Base-by-base conservation (phyloP, 768 basidiomycete species). In the Mycena chlorophos region DNA sequence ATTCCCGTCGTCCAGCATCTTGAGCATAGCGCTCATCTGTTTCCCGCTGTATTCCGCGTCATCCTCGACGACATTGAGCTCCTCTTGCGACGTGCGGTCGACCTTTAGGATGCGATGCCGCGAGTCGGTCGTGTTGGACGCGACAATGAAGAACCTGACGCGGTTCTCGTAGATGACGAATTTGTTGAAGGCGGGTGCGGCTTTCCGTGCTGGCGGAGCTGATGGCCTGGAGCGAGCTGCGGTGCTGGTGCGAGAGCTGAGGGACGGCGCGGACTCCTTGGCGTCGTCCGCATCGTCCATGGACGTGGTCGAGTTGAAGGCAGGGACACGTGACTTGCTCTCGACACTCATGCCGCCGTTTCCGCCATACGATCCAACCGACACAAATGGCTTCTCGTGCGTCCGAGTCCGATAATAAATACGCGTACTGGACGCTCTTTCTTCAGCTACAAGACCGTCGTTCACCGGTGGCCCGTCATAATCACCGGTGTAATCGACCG, bases 1-100 rank as follows among this genome's bases (percentile, higher is more conserved):
- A 71, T 97, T 99, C 22, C 95, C 96, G 63, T 97, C 94, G 57
- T 95, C 93, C 8, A 98, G 78, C 92, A 96, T 97, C 73, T 89
- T 91, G 60, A 98, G 76, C 77, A 98, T 84, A 29, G 86, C 85
- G 49, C 83, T 90, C 85, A 97, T 91, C 72, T 98, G 89, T 67
- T 86, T 88, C 23, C 88, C 87, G 48, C 82, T 90, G 70, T 99
- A 99, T 22, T 91, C 84, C 0, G 86, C 86, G 37, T 91, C 85
- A 68, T 98, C 97, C 63, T 98, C 94, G 23, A 93, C 78, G 3
- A 97, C 83, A 23, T 74, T 73, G 12, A 97, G 77, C 57, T 89
- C 86, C 27, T 85, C 83, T 53, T 86, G 87, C 0, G 83, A 80
- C 1, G 90, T 94, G 37, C 96, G 79, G 70, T 99, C 94, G 51